Evolutionary conservation across 768 basidiomycete species (phyloP).

Genomic region (Boletus subparvulus): DNA sequence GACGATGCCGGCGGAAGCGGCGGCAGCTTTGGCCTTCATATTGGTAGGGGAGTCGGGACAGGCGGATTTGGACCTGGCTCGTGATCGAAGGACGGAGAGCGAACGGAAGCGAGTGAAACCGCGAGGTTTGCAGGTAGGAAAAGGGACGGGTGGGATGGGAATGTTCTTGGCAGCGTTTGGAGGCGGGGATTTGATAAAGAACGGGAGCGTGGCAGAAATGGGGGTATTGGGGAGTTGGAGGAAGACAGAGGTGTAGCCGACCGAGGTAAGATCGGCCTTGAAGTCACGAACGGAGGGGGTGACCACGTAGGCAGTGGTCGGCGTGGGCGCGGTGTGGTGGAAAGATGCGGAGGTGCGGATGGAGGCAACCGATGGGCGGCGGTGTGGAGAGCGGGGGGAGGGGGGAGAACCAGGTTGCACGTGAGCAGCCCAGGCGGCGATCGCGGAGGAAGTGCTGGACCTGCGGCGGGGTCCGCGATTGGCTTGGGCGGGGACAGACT

Average conservation of each 20-base stretch:
- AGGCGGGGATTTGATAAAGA: slow-evolving; percentile 9
- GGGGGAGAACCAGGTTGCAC: slow-evolving; percentile 68
- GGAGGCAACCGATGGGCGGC: slow-evolving; percentile 40
- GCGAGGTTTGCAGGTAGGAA: slow-evolving; percentile 21
- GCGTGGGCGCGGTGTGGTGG: slow-evolving; percentile 42
- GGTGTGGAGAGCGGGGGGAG: slow-evolving; percentile 41
- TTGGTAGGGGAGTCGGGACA: slow-evolving; percentile 28
- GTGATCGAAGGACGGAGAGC: slow-evolving; percentile 46
- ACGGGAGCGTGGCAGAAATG: slow-evolving; percentile 19
- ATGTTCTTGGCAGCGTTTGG: slow-evolving; percentile 11
- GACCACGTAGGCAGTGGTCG: slow-evolving; percentile 31
- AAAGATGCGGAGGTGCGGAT: slow-evolving; percentile 48
- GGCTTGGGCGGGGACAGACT: slow-evolving; percentile 15
- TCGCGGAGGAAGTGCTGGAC: slow-evolving; percentile 48
- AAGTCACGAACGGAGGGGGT: slow-evolving; percentile 50
- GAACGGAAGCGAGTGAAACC: slow-evolving; percentile 50
- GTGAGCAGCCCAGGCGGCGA: slow-evolving; percentile 60
- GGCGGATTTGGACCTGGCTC: slow-evolving; percentile 38
- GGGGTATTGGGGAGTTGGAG: slow-evolving; percentile 57
- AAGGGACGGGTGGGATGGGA: slow-evolving; percentile 15
- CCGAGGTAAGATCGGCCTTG: slow-evolving; percentile 51
- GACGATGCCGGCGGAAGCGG: slow-evolving; percentile 35
- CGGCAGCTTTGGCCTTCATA: slow-evolving; percentile 20
- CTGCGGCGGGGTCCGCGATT: slow-evolving; percentile 26
- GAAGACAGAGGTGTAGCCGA: slow-evolving; percentile 69